Evolutionary conservation across 106 monocot genomes (phyloP), one percentile per base, ranked within the genome.

Genomic region (Chionographis japonica): DNA sequence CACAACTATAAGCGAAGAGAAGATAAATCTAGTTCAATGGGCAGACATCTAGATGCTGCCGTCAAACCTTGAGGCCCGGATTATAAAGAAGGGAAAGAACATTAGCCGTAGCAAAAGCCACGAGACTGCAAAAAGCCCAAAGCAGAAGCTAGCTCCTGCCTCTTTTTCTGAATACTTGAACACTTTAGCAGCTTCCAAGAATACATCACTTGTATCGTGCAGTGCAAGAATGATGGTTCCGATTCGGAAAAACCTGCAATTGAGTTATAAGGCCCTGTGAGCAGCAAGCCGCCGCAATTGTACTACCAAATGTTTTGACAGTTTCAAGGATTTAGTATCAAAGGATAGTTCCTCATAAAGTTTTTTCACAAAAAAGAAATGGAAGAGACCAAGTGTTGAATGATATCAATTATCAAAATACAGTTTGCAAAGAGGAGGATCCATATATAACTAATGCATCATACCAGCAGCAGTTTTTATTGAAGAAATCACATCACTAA

Each of bases 101-200:
- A 88, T 62, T 16, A 95, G 77, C 12, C 95, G 80, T 69, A 91
- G 62, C 10, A 88, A 61, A 17, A 95, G 63, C 95, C 95, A 95
- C 20, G 95, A 77, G 49, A 86, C 7, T 12, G 95, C 95, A 75
- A 95, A 95, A 60, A 86, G 69, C 18, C 83, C 95, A 73, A 95
- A 95, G 65, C 64, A 81, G 2, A 88, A 37, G 72, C 95, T 95
- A 65, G 95, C 95, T 49, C 60, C 83, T 4, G 82, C 67, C 70
- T 95, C 95, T 62, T 81, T 79, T 67, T 91, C 95, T 4, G 91
- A 84, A 66, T 95, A 95, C 68, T 95, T 95, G 81, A 81, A 95
- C 10, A 95, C 49, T 82, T 95, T 95, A 54, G 91, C 88, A 37
- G 78, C 79, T 86, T 95, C 95, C n/a, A 95, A 55, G 71, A 95